phyloP scores from a whole-genome alignment of 192 early-diverging fungal species.

The Gryganskiella cystojenkinii region DNA sequence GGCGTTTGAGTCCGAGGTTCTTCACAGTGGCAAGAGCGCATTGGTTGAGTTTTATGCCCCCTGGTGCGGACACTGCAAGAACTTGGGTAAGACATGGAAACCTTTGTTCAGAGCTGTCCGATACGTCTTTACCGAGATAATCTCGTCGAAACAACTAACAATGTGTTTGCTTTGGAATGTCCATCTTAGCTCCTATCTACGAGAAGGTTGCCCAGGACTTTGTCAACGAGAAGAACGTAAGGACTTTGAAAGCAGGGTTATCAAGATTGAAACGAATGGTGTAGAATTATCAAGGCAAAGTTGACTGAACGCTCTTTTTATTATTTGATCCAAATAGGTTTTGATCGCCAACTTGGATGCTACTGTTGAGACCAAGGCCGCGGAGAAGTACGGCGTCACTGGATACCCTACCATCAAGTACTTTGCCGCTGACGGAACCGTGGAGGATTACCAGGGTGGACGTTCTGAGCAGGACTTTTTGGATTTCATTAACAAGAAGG shows the following conservation, averaged over 20 bases:
- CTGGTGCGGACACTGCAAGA: slow-evolving; percentile 91
- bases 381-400: slow-evolving; percentile 73
- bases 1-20: slow-evolving; percentile 82
- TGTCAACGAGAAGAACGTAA: slow-evolving; percentile 81
- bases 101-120: background rate
- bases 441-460: slow-evolving; percentile 80
- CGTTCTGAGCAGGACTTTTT: slow-evolving; percentile 86
- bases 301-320: too few relatives aligned
- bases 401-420: slow-evolving; percentile 96
- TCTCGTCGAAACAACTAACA: background rate
- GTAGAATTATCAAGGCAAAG: too few relatives aligned
- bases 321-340: slow-evolving; percentile 47
- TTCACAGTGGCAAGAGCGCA: slow-evolving; percentile 76
- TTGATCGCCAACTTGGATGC: slow-evolving; percentile 95
- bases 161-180: background rate
- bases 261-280: too few relatives aligned
- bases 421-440: slow-evolving; percentile 71
- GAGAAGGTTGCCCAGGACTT: slow-evolving; percentile 91
- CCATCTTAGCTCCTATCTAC: slow-evolving; percentile 82
- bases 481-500: slow-evolving; percentile 91
- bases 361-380: slow-evolving; percentile 73
- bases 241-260: slow-evolving; percentile 1
- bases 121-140: background rate
- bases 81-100: slow-evolving; percentile 51
- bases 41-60: slow-evolving; percentile 97